Conservation (phyloP, 768 basidiomycete species). For the Lanmaoa rubissima region DNA sequence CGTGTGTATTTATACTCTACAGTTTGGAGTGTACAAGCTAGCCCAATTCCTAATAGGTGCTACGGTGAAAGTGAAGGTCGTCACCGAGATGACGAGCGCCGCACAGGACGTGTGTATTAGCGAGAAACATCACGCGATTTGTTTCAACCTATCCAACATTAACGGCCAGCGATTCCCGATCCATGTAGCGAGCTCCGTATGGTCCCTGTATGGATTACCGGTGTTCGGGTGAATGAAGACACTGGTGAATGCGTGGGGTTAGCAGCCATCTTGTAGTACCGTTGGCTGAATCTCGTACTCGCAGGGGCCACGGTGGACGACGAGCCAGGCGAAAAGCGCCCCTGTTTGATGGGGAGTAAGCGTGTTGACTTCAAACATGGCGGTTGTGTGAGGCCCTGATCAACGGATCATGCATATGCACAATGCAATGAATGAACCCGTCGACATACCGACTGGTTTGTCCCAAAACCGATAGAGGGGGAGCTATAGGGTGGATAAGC, state of each 20-base stretch:
- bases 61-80: background rate
- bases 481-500: constrained; percentile 38
- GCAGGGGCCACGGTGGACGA: constrained; percentile 65
- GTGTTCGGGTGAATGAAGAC: constrained; percentile 76
- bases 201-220: constrained; percentile 51
- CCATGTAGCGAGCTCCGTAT: constrained; percentile 64
- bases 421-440: background rate
- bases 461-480: constrained; percentile 64
- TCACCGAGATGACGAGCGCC: background rate
- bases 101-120: background rate
- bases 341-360: constrained; percentile 69
- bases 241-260: constrained; percentile 31
- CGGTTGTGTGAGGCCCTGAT: constrained; percentile 63
- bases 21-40: background rate
- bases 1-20: too few relatives aligned
- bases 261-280: background rate
- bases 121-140: background rate
- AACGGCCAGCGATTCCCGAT: constrained; percentile 64
- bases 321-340: constrained; percentile 64
- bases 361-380: constrained; percentile 73
- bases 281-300: constrained; percentile 48
- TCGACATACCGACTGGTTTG: constrained; percentile 52
- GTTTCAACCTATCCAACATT: constrained; percentile 37
- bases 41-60: background rate
- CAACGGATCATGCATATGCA: background rate